Base-by-base conservation (phyloP, 1,284 basidiomycete species). In the Leccinum glutinopallens region DNA sequence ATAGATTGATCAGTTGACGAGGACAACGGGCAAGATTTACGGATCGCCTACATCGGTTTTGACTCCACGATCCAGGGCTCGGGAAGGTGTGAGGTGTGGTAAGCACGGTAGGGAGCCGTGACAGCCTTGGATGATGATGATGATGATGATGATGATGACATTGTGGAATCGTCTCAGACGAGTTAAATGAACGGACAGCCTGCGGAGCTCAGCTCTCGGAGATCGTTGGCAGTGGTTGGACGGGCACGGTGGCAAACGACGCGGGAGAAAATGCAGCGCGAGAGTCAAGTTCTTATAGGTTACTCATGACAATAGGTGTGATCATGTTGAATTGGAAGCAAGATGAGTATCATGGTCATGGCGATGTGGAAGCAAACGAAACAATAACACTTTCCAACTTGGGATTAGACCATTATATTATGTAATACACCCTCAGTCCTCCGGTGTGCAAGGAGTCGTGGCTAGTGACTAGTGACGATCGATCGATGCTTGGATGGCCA, bases 61-160 rank as follows among this genome's bases (percentile, higher is more conserved):
- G 59, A 58, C 61, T 76, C 74, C 39, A 71, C 63, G 17, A 68
- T 55, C 74, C 74, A 77, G 35, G 68, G 49, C 2, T 75, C 74
- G 22, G 71, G 46, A 46, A 53, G 15, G 54, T 62, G 65, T n/a
- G 68, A 57, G 29, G 70, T 10, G 51, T 68, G 59, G 57, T 60
- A 67, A n/a, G 67, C 61, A 46, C 64, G 66, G 54, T 19, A 63
- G 41, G 72, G 59, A 22, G 46, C 46, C 13, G 57, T 29, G 49
- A 66, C 53, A 13, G 65, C 17, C 58, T 62, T 54, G 53, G 60
- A 57, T 43, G 69, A 55, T 22, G 63, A 60, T 60, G 32, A 37
- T 43, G 63, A 60, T 60, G 32, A 37, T 43, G 69, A 55, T n/a
- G n/a, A n/a, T 22, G 63, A 58, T 67, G 19, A 4, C 39, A 55